Conservation (phyloP, 768 basidiomycete species). For the Imleria badia region DNA sequence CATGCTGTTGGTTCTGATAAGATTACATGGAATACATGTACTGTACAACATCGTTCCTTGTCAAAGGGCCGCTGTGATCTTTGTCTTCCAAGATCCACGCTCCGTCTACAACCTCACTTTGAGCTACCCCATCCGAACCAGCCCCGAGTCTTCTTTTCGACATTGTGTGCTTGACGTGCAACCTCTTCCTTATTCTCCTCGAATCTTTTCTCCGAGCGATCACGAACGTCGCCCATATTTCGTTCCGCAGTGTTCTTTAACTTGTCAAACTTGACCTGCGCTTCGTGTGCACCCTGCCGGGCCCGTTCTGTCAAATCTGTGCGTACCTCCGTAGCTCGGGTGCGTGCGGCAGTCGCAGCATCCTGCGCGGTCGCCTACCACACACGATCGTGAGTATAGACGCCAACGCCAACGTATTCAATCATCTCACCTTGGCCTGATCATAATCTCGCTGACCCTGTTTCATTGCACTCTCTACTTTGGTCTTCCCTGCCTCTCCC, state of each 20-base stretch:
- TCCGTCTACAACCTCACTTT: conserved; percentile 17
- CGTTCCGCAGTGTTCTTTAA: conserved; percentile 28
- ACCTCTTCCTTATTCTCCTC: conserved; percentile 32
- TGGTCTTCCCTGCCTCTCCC: conserved; percentile 33
- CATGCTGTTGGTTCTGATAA: neutral
- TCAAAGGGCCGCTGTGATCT: neutral
- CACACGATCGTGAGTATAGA: neutral
- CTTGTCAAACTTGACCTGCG: conserved; percentile 23
- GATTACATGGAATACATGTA: neutral
- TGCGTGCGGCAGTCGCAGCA: conserved; percentile 7
- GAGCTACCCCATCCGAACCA: conserved; percentile 42
- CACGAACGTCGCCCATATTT: conserved; percentile 25
- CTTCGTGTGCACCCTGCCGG: conserved; percentile 24
- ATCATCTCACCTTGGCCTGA: conserved; percentile 33
- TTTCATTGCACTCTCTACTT: conserved; percentile 25
- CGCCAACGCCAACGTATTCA: neutral
- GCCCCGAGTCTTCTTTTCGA: conserved; percentile 29
- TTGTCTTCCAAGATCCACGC: neutral
- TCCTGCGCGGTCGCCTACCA: conserved; percentile 25
- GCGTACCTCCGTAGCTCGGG: conserved; percentile 22
- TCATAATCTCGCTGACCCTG: conserved; percentile 36
- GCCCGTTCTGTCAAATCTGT: conserved; percentile 27
- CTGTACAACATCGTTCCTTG: neutral
- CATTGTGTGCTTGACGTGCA: conserved; percentile 22
- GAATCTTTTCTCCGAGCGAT: conserved; percentile 25